Conservation (phyloP, 441 rosid species). For the Populus hybrid region DNA sequence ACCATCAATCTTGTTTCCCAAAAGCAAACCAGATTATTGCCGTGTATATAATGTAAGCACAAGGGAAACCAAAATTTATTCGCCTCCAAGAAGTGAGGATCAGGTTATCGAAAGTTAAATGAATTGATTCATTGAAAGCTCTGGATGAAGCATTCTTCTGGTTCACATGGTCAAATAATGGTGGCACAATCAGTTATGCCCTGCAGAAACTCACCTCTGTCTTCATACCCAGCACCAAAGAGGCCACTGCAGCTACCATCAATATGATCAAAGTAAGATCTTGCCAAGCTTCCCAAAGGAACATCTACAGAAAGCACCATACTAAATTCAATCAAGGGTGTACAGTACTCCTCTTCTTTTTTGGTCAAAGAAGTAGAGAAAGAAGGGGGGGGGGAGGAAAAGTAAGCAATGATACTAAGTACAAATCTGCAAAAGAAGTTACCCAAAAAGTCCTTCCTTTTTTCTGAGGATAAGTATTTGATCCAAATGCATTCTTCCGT, state of each 20-base stretch:
- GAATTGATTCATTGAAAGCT: background rate
- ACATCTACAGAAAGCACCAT: constrained; percentile 45
- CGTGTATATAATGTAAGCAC: background rate
- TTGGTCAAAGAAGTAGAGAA: background rate
- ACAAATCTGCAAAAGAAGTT: constrained; percentile 20
- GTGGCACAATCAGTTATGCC: constrained; percentile 14
- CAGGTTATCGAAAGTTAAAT: background rate
- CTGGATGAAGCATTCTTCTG: background rate
- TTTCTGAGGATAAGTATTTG: constrained; percentile 92
- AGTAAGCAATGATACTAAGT: constrained; percentile 8
- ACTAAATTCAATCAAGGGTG: background rate
- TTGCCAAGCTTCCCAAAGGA: constrained; percentile 99
- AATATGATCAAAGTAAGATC: constrained; percentile 93
- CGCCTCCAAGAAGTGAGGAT: background rate
- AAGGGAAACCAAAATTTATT: background rate
- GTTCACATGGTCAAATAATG: background rate
- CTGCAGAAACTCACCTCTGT: constrained; percentile 62
- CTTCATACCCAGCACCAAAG: constrained; percentile 86
- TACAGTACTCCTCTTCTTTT: background rate
- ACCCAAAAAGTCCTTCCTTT: constrained; percentile 98
- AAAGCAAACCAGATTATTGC: background rate
- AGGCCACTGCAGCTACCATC: constrained; percentile 90
- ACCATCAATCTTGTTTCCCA: background rate
- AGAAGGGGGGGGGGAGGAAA: background rate
- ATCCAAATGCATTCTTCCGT: constrained; percentile 72